phyloP scores from a whole-genome alignment of 2,329 filamentous ascomycete species.

The Stagonosporopsis rhizophila region DNA sequence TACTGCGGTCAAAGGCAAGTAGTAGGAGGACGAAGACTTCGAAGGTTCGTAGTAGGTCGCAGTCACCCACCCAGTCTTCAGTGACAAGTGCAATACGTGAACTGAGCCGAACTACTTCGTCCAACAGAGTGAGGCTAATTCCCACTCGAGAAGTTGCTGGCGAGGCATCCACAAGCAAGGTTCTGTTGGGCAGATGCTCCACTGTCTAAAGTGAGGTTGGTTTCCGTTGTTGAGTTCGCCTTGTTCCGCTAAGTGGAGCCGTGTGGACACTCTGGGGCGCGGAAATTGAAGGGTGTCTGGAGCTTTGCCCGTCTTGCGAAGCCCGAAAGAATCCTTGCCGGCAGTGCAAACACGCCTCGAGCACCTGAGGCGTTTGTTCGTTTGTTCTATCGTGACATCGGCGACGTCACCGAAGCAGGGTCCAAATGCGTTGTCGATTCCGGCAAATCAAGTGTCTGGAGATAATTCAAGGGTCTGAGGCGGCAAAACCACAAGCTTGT shows the following conservation, averaged over 20 bases:
- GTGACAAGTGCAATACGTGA: neutral
- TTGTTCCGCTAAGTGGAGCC: constrained; percentile 27
- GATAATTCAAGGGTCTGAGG: constrained; percentile 16
- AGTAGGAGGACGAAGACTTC: neutral
- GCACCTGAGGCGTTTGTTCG: neutral
- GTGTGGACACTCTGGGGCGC: constrained; percentile 21
- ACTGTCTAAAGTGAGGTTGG: constrained; percentile 8
- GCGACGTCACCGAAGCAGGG: constrained; percentile 14
- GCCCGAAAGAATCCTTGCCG: neutral
- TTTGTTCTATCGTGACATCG: constrained; percentile 6
- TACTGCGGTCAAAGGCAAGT: neutral
- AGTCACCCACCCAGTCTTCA: constrained; percentile 1
- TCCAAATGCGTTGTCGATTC: neutral
- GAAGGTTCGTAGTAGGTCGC: neutral
- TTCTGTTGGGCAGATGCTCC: constrained; percentile 16
- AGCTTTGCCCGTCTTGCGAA: constrained; percentile 5
- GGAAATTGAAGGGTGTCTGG: constrained; percentile 20
- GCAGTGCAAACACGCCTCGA: neutral
- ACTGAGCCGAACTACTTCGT: neutral
- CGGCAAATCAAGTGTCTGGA: constrained; percentile 17
- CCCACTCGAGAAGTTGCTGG: constrained; percentile 7
- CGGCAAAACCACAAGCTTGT: constrained; percentile 12
- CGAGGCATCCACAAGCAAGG: constrained; percentile 1
- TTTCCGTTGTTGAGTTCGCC: constrained; percentile 28
- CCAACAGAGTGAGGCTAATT: neutral